Evolutionary conservation across 176 grass and related monocot species (phyloP).

Genomic region (Chloris gayana): DNA sequence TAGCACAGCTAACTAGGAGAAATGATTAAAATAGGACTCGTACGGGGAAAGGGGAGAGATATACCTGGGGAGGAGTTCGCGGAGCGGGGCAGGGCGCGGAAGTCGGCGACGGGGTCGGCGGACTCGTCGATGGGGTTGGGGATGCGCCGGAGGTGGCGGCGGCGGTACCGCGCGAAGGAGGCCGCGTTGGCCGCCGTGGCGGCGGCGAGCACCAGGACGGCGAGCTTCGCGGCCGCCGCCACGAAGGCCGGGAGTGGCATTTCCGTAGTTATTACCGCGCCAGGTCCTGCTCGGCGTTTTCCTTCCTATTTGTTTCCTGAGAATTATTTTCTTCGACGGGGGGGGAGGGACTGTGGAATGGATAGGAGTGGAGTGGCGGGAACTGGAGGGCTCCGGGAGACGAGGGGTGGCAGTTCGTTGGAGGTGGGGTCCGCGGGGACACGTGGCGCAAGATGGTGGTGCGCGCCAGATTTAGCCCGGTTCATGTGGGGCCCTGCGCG

Average conservation of each 20-base stretch:
- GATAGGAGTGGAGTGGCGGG: constrained; percentile 54
- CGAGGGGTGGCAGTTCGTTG: constrained; percentile 4
- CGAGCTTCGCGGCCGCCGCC: constrained; percentile 59
- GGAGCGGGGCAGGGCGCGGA: constrained; percentile 45
- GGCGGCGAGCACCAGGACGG: constrained; percentile 52
- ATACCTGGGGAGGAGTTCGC: background rate
- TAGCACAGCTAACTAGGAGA: background rate
- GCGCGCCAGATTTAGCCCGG: constrained; percentile 20
- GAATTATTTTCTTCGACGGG: background rate
- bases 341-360: background rate
- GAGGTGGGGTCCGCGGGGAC: background rate
- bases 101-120: constrained; percentile 68
- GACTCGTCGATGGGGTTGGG: constrained; percentile 70
- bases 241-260: constrained; percentile 67
- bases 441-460: constrained; percentile 25
- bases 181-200: constrained; percentile 62
- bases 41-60: background rate
- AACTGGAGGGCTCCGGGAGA: constrained; percentile 26
- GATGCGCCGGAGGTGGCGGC: constrained; percentile 67
- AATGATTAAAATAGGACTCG: background rate
- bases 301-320: background rate
- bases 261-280: constrained; percentile 6
- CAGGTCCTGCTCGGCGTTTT: too few species aligned
- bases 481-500: too few species aligned
- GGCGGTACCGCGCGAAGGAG: constrained; percentile 66